Evolutionary conservation across 2,329 filamentous ascomycete species (phyloP).

Genomic region (Exophiala phaeomuriformis): DNA sequence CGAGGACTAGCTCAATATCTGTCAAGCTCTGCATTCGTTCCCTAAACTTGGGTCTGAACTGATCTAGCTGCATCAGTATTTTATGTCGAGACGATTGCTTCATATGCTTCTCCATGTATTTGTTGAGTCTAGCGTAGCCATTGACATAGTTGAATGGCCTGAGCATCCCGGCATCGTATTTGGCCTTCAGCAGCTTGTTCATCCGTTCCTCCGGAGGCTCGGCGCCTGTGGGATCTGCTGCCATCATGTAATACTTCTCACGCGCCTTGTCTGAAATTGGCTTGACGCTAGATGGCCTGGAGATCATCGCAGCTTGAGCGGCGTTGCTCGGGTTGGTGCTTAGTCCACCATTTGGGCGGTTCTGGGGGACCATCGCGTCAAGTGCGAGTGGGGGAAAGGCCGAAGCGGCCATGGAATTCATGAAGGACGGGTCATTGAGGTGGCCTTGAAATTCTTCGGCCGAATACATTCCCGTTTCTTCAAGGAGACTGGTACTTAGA

Average conservation of each 20-base stretch:
- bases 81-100: conserved; percentile 76
- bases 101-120: conserved; percentile 87
- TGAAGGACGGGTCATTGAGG: conserved; percentile 52
- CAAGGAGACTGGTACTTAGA: conserved; percentile 80
- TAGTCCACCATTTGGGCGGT: conserved; percentile 36
- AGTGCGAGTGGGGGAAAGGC: conserved; percentile 28
- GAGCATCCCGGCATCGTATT: conserved; percentile 89
- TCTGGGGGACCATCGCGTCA: conserved; percentile 31
- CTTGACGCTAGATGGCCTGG: conserved; percentile 54
- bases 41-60: conserved; percentile 89
- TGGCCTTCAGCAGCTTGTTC: conserved; percentile 86
- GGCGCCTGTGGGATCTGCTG: conserved; percentile 84
- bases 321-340: conserved; percentile 32
- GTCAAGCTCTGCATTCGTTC: conserved; percentile 89
- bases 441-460: conserved; percentile 57
- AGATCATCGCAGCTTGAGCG: conserved; percentile 47
- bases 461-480: conserved; percentile 63
- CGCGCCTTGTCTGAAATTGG: conserved; percentile 58
- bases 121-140: conserved; percentile 80
- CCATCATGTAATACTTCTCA: conserved; percentile 90
- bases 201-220: conserved; percentile 87
- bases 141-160: conserved; percentile 99
- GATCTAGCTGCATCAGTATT: conserved; percentile 82
- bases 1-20: conserved; percentile 86
- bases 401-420: conserved; percentile 38